phyloP scores from a whole-genome alignment of 495 filamentous ascomycete species.

The Penicillium soppii region DNA sequence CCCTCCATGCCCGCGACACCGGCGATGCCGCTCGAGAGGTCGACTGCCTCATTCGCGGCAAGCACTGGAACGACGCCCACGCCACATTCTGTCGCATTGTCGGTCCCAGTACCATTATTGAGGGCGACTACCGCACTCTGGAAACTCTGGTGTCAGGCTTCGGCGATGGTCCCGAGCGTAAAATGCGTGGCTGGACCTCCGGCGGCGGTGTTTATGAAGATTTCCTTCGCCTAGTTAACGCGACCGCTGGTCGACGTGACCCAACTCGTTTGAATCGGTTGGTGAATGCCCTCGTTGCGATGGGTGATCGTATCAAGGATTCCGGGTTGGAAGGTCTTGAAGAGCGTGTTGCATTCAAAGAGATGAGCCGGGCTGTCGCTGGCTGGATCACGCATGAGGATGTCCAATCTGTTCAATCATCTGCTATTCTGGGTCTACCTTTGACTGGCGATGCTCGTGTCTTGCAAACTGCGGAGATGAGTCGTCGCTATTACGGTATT shows the following conservation, averaged over 20 bases:
- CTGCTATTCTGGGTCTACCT: slow-evolving; percentile 62
- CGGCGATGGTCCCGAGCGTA: slow-evolving; percentile 46
- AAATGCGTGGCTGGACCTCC: slow-evolving; percentile 62
- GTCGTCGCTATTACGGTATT: slow-evolving; percentile 62
- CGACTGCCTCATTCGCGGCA: slow-evolving; percentile 71
- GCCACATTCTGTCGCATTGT: slow-evolving; percentile 73
- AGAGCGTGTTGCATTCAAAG: slow-evolving; percentile 74
- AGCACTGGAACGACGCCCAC: slow-evolving; percentile 78
- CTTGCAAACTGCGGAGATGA: slow-evolving; percentile 65
- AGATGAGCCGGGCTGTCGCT: slow-evolving; percentile 61
- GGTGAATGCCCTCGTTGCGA: slow-evolving; percentile 59
- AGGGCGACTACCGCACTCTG: slow-evolving; percentile 66
- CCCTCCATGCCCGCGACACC: slow-evolving; percentile 70
- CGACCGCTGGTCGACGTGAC: slow-evolving; percentile 35
- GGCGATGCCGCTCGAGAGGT: slow-evolving; percentile 67
- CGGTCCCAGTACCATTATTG: slow-evolving; percentile 75
- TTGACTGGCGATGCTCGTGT: slow-evolving; percentile 70
- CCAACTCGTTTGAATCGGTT: slow-evolving; percentile 55
- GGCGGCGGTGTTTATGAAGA: slow-evolving; percentile 83
- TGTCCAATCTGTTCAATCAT: slow-evolving; percentile 45
- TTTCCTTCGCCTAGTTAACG: slow-evolving; percentile 62
- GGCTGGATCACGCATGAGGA: slow-evolving; percentile 60
- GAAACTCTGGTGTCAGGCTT: slow-evolving; percentile 67
- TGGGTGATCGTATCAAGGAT: slow-evolving; percentile 55
- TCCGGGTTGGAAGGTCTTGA: slow-evolving; percentile 64